Percentiles rank a stretch among this genome's conserved stretches.
Evolutionary conservation across 805 yeast genomes (phyloP).

Genomic region (Nakazawaea ishiwadae): DNA sequence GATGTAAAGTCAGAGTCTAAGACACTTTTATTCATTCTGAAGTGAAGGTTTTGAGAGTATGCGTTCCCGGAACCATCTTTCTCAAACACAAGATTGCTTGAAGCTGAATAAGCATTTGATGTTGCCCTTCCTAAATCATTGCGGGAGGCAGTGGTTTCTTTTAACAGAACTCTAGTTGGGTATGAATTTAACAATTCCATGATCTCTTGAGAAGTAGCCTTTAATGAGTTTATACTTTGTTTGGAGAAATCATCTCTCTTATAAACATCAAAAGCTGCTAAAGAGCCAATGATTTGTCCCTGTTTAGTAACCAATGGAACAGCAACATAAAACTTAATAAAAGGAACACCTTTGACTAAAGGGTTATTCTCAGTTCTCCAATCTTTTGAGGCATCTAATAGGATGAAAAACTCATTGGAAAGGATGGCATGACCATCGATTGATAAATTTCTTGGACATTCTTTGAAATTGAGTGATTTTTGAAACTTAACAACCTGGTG

Average conservation of each 20-base stretch:
- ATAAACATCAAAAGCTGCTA: slow-evolving; percentile 52
- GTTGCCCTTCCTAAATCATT: slow-evolving; percentile 54
- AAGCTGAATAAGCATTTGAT: slow-evolving; percentile 30
- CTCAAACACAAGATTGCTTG: slow-evolving; percentile 43
- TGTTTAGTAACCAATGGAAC: slow-evolving; percentile 45
- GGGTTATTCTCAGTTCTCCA: slow-evolving; percentile 69
- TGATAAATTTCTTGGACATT: slow-evolving; percentile 50
- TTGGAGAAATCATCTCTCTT: slow-evolving; percentile 34
- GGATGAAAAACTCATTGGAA: slow-evolving; percentile 47
- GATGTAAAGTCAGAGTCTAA: slow-evolving; percentile 21
- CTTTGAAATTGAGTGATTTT: slow-evolving; percentile 40
- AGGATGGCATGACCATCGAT: slow-evolving; percentile 67
- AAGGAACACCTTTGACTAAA: slow-evolving; percentile 56
- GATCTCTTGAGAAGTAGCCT: slow-evolving; percentile 34
- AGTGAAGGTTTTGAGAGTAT: slow-evolving; percentile 45
- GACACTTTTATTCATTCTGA: slow-evolving; percentile 34
- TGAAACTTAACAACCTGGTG: slow-evolving; percentile 47
- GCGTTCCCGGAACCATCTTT: slow-evolving; percentile 63
- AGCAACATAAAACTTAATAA: slow-evolving; percentile 58
- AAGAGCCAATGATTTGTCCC: slow-evolving; percentile 47
- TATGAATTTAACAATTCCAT: slow-evolving; percentile 37
- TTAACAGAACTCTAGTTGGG: neutral
- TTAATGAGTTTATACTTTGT: slow-evolving; percentile 30
- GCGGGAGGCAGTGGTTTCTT: slow-evolving; percentile 19
- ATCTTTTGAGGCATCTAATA: slow-evolving; percentile 59